phyloP scores from a whole-genome alignment of 169 alveolate species.

The Cryptosporidium felis region DNA sequence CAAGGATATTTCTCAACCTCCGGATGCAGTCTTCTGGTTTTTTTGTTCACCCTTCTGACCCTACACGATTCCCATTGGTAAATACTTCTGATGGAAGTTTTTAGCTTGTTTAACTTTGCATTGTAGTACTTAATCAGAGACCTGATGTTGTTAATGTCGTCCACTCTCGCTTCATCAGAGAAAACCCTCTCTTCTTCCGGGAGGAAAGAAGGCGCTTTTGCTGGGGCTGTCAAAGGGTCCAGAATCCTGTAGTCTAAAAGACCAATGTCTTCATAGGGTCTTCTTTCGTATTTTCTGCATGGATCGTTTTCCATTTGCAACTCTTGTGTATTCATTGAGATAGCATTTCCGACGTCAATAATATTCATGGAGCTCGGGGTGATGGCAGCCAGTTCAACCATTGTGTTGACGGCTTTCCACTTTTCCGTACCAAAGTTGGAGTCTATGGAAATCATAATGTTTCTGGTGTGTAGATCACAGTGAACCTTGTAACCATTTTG shows the following conservation, averaged over 20 bases:
- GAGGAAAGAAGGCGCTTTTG: constrained; percentile 37
- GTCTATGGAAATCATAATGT: constrained; percentile 43
- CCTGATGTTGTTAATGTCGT: constrained; percentile 18
- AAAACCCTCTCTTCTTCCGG: constrained; percentile 24
- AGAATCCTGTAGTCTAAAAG: constrained; percentile 42
- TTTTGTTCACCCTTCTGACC: constrained; percentile 39
- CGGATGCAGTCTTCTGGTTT: constrained; percentile 22
- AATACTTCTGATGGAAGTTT: constrained; percentile 9
- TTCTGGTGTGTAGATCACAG: constrained; percentile 65
- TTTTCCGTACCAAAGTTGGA: constrained; percentile 40
- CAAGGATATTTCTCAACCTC: constrained; percentile 47
- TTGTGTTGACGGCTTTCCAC: constrained; percentile 40
- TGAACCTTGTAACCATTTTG: constrained; percentile 58
- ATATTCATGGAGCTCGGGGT: constrained; percentile 52
- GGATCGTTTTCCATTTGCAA: constrained; percentile 44
- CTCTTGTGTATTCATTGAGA: constrained; percentile 46
- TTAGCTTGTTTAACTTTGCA: constrained; percentile 1
- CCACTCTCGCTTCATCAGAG: constrained; percentile 12
- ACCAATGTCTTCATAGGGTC: constrained; percentile 67
- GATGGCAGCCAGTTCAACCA: constrained; percentile 29
- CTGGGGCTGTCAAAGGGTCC: constrained; percentile 60
- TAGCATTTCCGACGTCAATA: constrained; percentile 59
- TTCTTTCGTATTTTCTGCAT: constrained; percentile 49
- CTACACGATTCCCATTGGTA: constrained; percentile 68
- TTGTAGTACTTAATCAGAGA: constrained; percentile 24